Conservation (phyloP, 78 protist genomes). For the Abeoforma whisleri region DNA sequence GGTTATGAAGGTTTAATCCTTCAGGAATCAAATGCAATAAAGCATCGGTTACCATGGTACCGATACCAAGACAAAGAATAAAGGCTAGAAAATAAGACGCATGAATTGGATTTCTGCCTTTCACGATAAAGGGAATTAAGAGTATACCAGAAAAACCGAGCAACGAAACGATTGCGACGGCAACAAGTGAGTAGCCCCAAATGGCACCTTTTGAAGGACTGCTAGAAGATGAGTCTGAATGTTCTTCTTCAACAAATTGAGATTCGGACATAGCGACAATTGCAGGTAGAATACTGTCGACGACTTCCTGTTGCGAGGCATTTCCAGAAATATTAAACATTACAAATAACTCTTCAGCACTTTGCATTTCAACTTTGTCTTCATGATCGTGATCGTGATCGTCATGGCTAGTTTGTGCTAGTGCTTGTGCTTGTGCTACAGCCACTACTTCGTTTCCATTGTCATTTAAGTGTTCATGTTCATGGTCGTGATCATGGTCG, state of each 20-base stretch:
- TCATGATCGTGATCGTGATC: too few species aligned
- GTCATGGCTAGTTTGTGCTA: too few species aligned
- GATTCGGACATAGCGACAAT: background rate
- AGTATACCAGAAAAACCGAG: background rate
- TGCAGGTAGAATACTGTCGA: background rate
- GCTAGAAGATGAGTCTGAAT: background rate
- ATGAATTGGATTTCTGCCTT: background rate
- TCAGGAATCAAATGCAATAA: slow-evolving; percentile 36
- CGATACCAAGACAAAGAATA: background rate
- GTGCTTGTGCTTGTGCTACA: too few species aligned
- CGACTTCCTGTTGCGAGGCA: background rate
- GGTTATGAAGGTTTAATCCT: slow-evolving; percentile 19
- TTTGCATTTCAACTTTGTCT: too few species aligned
- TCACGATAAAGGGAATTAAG: background rate
- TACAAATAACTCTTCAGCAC: background rate
- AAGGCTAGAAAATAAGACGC: slow-evolving; percentile 16
- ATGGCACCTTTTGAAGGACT: background rate
- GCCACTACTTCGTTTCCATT: too few species aligned
- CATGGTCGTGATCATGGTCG: too few species aligned
- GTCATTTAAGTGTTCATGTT: too few species aligned
- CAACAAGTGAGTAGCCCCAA: background rate
- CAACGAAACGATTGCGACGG: background rate
- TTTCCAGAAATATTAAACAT: background rate
- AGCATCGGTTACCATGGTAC: slow-evolving; percentile 33
- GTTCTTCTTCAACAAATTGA: background rate